Conservation (phyloP, 345 rosid genomes). For the Eucalyptus camaldulensis region DNA sequence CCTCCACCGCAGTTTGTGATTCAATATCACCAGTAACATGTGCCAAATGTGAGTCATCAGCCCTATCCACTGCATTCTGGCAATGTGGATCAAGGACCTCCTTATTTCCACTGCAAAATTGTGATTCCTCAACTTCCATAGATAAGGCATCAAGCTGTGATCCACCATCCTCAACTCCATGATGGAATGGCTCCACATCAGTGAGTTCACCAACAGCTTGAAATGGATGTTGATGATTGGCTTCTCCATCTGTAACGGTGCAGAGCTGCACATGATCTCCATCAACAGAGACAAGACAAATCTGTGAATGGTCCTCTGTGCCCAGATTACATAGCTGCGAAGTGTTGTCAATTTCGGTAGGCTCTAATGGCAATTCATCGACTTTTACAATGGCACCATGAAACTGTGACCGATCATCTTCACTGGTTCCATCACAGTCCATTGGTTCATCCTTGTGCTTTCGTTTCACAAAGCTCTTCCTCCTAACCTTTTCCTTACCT, state of each 20-base stretch:
- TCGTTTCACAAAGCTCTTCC: conserved; percentile 55
- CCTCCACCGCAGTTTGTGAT: background rate
- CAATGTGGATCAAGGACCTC: background rate
- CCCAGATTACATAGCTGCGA: conserved; percentile 10
- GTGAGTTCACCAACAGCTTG: background rate
- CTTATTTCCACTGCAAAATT: background rate
- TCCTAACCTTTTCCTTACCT: conserved; percentile 78
- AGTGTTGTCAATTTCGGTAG: conserved; percentile 13
- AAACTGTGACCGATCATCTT: conserved; percentile 35
- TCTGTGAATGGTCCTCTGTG: conserved; percentile 30
- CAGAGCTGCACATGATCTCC: conserved; percentile 9
- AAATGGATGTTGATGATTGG: background rate
- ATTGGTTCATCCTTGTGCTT: conserved; percentile 49
- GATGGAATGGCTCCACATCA: background rate
- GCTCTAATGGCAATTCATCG: conserved; percentile 28
- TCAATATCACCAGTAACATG: conserved; percentile 6
- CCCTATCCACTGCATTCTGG: background rate
- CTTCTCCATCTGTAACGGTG: conserved; percentile 1
- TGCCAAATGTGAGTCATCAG: conserved; percentile 5
- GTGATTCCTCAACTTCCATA: background rate
- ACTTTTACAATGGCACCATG: conserved; percentile 35
- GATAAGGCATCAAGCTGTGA: background rate
- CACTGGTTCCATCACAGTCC: conserved; percentile 42
- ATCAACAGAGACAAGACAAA: conserved; percentile 19
- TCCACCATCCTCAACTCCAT: background rate